These are phyloP conservation scores for Apiospora malaysiana DNA, from an alignment of 2,329 filamentous ascomycete species.

Conservation along the genomic window DNA sequence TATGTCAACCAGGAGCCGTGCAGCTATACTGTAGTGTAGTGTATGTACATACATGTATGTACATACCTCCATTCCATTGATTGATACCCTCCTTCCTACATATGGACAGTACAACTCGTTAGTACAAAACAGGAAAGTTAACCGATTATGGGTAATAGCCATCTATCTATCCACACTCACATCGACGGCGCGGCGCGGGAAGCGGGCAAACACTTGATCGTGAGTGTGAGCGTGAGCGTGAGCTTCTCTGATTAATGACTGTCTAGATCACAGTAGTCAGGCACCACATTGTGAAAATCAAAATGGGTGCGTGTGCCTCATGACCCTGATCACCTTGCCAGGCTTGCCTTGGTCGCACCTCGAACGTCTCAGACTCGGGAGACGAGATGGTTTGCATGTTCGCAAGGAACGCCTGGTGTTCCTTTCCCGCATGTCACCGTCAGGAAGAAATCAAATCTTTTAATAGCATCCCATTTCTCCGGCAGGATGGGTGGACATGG, in stretches of 20 bases:
- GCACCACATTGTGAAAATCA: neutral
- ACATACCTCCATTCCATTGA: neutral
- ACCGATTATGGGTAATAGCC: neutral
- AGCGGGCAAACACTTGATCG: neutral
- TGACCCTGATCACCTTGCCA: neutral
- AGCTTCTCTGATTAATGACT: neutral
- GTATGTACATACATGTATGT: neutral
- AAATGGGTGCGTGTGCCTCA: neutral
- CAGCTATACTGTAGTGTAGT: neutral
- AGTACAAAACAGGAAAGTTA: constrained; percentile 6
- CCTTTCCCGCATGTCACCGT: neutral
- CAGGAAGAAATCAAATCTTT: neutral
- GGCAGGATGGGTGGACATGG: constrained; percentile 1
- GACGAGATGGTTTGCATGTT: neutral
- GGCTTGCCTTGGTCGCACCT: neutral
- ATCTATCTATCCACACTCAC: neutral
- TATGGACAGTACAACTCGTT: too few relatives aligned
- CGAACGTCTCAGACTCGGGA: neutral
- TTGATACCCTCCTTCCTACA: too few relatives aligned
- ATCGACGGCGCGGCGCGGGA: constrained; percentile 12
- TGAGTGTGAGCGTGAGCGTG: neutral
- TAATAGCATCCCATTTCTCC: constrained; percentile 10
- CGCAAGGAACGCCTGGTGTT: neutral
- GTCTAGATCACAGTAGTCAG: neutral
- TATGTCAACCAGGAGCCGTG: neutral